Base-by-base conservation (phyloP, 768 basidiomycete genomes). In the Guyanaporus albipodus region DNA sequence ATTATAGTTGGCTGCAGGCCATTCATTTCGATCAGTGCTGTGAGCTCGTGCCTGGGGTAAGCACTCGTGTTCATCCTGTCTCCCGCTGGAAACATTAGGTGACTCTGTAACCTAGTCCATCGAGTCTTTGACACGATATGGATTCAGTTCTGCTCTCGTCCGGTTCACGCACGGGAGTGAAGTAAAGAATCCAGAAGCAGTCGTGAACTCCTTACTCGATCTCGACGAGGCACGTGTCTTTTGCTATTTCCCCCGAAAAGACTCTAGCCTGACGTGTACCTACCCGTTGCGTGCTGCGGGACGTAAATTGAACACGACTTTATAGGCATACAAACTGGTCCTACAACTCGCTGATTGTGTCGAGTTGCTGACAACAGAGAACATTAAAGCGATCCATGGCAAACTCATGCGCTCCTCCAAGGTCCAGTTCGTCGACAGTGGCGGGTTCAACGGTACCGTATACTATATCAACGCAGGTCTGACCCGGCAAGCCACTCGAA, bases 351-450 rank as follows among this genome's bases (percentile, higher is more conserved):
- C 50, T 35, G 66, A 66, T 21, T 44, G 22, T 28, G 56, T 60
- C 8, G 64, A 66, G 18, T 52, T 44, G 11, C 41, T 66, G 35
- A 61, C 64, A 4, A 60, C 66, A 0, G 63, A 58, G 19, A 53
- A 36, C 44, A 56, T 67, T 46, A 67, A 67, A 35, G 50, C 36
- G 3, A 60, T 66, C 28, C 64, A 66, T 27, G 21, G 47, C n/a
- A 63, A 57, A 36, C 50, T 66, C 17, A 66, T 66, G 64, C 55
- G 59, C 23, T 53, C 66, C 17, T 66, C 66, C 44, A 66, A 66
- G 53, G 23, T 66, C 31, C 62, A 52, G 38, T 53, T 63, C 44
- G 26, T 48, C 36, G 56, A 60, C 26, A 29, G 42, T 4, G 38
- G 48, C 28, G 50, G 39, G 15, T 18, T 33, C 19, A 10, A 39